Conservation (phyloP, 352 stramenopile species). For the Pythium aquatile region DNA sequence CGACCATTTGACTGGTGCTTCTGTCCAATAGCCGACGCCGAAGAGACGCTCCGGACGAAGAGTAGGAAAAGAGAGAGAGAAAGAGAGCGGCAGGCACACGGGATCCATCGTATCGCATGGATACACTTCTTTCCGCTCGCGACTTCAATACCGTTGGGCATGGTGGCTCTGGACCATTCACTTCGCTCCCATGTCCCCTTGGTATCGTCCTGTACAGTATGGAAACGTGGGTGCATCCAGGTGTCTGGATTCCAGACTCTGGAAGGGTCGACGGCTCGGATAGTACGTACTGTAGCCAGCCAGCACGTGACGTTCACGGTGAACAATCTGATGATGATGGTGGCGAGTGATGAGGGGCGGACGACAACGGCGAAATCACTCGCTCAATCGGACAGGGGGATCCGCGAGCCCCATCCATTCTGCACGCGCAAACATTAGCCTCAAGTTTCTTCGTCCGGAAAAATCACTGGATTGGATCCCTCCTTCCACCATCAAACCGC, state of each 20-base stretch:
- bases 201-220: background rate
- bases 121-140: background rate
- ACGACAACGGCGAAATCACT: no score
- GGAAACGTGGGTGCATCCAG: no score
- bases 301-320: no score
- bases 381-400: no score
- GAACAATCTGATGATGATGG: background rate
- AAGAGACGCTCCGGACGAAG: slow-evolving; percentile 17
- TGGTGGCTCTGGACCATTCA: background rate
- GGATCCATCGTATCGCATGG: no score
- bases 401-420: background rate
- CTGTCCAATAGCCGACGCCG: slow-evolving; percentile 15
- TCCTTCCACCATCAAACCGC: no score
- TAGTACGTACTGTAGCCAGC: no score
- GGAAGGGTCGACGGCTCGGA: no score
- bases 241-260: no score
- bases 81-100: background rate
- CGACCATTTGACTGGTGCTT: background rate
- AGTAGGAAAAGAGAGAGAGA: slow-evolving; percentile 1
- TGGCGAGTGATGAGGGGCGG: background rate
- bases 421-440: background rate
- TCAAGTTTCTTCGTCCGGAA: background rate
- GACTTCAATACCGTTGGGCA: no score
- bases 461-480: background rate
- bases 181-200: background rate